A percentile compares a stretch with the other conserved stretches of the same genome.
Conservation (phyloP, 2,329 filamentous ascomycete species). For the Emmonsia crescens region DNA sequence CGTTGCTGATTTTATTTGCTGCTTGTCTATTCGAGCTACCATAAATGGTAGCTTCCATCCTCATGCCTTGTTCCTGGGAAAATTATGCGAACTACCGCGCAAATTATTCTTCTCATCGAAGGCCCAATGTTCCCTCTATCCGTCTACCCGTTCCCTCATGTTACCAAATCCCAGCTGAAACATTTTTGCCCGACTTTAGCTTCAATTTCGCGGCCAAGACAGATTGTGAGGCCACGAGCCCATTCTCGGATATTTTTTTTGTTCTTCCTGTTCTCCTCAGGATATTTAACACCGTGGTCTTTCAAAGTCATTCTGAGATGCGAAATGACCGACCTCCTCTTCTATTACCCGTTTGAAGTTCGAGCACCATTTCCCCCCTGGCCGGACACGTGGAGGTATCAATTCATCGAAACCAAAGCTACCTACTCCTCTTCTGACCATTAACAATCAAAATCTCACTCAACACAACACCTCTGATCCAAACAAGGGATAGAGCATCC, state of each 20-base stretch:
- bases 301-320: background rate
- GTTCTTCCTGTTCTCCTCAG: background rate
- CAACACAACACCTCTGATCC: background rate
- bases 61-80: background rate
- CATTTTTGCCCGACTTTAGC: background rate
- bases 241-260: background rate
- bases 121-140: background rate
- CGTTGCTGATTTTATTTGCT: background rate
- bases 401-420: background rate
- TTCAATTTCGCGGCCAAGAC: background rate
- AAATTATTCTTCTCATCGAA: background rate
- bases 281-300: background rate
- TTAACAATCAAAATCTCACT: background rate
- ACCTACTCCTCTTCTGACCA: background rate
- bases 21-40: background rate
- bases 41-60: background rate
- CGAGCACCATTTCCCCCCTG: background rate
- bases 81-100: background rate
- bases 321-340: background rate
- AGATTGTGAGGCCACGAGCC: background rate
- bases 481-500: background rate
- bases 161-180: background rate
- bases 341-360: background rate
- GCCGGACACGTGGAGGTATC: background rate
- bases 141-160: background rate